Evolutionary conservation across 139 green algal genomes (phyloP).

Genomic region (Yamagishiella unicocca): DNA sequence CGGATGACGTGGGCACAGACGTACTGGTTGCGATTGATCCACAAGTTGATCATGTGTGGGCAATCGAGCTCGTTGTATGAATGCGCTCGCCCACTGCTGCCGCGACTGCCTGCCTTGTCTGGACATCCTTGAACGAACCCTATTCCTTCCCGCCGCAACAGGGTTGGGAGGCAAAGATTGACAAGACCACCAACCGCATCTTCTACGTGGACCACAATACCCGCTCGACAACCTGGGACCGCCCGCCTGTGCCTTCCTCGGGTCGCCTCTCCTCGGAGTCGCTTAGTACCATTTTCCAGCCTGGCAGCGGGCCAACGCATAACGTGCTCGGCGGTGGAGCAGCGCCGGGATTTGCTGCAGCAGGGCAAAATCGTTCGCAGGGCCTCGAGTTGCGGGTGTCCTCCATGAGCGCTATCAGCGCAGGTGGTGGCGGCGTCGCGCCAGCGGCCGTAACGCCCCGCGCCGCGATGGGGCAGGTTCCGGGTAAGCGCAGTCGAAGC

Average conservation of each 20-base stretch:
- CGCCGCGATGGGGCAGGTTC: not conserved
- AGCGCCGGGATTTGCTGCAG: not conserved
- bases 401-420: not conserved
- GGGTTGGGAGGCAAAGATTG: constrained; percentile 92
- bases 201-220: constrained; percentile 97
- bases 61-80: no score
- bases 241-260: constrained; percentile 57
- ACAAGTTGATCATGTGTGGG: no score
- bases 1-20: not conserved
- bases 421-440: not conserved
- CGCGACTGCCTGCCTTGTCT: no score
- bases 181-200: constrained; percentile 76
- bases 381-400: constrained; percentile 1
- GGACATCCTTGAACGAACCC: no score
- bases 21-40: no score
- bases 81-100: no score
- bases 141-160: constrained; percentile 39
- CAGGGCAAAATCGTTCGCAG: not conserved
- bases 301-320: constrained; percentile 15
- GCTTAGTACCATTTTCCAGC: constrained; percentile 31
- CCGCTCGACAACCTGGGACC: constrained; percentile 87
- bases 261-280: constrained; percentile 33
- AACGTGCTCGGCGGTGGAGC: not conserved
- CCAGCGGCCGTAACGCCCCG: not conserved
- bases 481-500: not conserved